These are phyloP conservation scores for Aspergillus transmontanensis DNA, from an alignment of 2,329 filamentous ascomycete genomes.

Conservation along the genomic window DNA sequence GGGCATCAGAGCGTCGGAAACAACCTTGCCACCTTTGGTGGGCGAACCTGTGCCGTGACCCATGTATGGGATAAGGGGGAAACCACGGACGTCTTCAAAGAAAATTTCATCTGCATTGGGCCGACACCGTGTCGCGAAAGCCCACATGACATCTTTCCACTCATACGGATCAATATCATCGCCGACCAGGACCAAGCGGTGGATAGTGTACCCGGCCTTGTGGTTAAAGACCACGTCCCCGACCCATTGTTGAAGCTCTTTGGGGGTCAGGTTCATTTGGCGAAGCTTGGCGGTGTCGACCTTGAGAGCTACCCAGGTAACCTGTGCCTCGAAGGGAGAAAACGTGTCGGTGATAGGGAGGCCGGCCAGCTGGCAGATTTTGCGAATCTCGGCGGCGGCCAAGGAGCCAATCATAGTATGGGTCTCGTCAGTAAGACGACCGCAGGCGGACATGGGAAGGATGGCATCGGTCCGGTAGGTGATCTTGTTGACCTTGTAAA, in stretches of 20 bases:
- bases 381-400: conserved; percentile 47
- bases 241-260: conserved; percentile 43
- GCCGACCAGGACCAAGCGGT: conserved; percentile 50
- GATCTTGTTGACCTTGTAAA: conserved; percentile 50
- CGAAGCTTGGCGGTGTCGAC: conserved; percentile 59
- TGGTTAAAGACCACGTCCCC: conserved; percentile 46
- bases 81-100: conserved; percentile 45
- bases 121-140: conserved; percentile 52
- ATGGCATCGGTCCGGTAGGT: conserved; percentile 54
- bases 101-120: conserved; percentile 48
- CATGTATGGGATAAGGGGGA: conserved; percentile 53
- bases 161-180: conserved; percentile 55
- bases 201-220: conserved; percentile 48
- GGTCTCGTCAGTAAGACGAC: conserved; percentile 50
- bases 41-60: conserved; percentile 41
- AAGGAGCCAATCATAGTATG: conserved; percentile 48
- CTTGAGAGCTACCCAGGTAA: conserved; percentile 55
- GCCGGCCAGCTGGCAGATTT: conserved; percentile 36
- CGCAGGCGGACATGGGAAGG: conserved; percentile 48
- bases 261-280: background rate
- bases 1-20: conserved; percentile 48
- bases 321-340: conserved; percentile 50
- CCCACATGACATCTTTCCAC: conserved; percentile 52
- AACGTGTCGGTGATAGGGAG: conserved; percentile 51
- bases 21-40: conserved; percentile 47